phyloP scores from a whole-genome alignment of 2,329 filamentous ascomycete genomes.

The Colletotrichum scovillei region DNA sequence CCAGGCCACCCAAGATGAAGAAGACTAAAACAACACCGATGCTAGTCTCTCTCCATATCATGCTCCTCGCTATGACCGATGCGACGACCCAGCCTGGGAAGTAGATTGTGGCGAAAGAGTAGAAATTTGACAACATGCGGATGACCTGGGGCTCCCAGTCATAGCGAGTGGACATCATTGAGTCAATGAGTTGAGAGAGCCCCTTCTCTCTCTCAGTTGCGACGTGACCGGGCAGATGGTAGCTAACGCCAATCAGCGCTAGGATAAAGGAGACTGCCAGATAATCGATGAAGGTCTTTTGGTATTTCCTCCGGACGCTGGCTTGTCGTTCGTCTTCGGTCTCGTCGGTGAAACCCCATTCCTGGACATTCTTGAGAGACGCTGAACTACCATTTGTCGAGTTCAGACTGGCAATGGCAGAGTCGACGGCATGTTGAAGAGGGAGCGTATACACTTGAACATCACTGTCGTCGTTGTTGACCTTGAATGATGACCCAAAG shows the following conservation, averaged over 20 bases:
- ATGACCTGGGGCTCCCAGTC: conserved; percentile 57
- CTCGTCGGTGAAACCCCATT: conserved; percentile 46
- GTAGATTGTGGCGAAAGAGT: conserved; percentile 77
- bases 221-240: conserved; percentile 78
- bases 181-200: conserved; percentile 79
- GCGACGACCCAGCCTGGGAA: conserved; percentile 58
- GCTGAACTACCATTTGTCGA: conserved; percentile 36
- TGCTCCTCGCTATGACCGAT: conserved; percentile 70
- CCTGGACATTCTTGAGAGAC: conserved; percentile 45
- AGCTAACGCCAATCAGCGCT: conserved; percentile 75
- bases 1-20: conserved; percentile 79
- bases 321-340: conserved; percentile 63
- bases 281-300: conserved; percentile 72
- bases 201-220: conserved; percentile 77
- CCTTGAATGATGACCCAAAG: conserved; percentile 66
- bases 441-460: conserved; percentile 75
- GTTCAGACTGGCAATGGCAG: conserved; percentile 66
- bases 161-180: conserved; percentile 75
- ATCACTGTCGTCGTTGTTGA: conserved; percentile 68
- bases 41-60: conserved; percentile 73
- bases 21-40: conserved; percentile 76
- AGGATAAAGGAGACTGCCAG: conserved; percentile 76
- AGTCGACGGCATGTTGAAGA: conserved; percentile 76
- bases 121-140: conserved; percentile 67
- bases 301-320: conserved; percentile 70